Percentiles rank a stretch among this genome's conserved stretches.
Conservation (phyloP, 495 filamentous ascomycete genomes). For the Penicillium parvum region DNA sequence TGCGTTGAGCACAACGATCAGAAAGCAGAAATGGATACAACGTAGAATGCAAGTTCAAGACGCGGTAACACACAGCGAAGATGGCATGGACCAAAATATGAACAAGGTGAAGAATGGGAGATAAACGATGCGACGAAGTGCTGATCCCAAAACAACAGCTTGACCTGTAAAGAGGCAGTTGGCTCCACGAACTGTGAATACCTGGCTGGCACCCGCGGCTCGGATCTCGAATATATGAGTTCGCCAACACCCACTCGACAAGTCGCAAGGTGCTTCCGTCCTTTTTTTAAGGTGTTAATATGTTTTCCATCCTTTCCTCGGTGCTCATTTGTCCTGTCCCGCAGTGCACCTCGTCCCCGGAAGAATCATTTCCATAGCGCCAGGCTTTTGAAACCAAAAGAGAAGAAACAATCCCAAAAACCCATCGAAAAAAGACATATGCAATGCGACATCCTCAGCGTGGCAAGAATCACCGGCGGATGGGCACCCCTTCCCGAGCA, state of each 20-base stretch:
- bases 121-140: neutral
- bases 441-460: constrained; percentile 6
- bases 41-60: constrained; percentile 1
- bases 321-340: constrained; percentile 19
- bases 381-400: constrained; percentile 38
- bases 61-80: neutral
- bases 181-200: no score
- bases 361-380: constrained; percentile 34
- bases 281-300: neutral
- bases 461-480: constrained; percentile 47
- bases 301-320: constrained; percentile 1
- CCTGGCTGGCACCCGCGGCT: neutral
- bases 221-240: no score
- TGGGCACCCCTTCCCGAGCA: constrained; percentile 58
- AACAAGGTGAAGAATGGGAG: constrained; percentile 5
- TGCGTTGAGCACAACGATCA: no score
- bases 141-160: neutral
- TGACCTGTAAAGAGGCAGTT: no score
- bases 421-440: constrained; percentile 7
- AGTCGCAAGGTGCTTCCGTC: neutral
- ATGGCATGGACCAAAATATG: constrained; percentile 7
- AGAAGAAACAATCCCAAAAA: constrained; percentile 7
- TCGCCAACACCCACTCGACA: no score
- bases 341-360: constrained; percentile 20
- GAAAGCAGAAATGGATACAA: neutral